phyloP scores from a whole-genome alignment of 2,329 filamentous ascomycete species.

The Thielaviopsis populi region DNA sequence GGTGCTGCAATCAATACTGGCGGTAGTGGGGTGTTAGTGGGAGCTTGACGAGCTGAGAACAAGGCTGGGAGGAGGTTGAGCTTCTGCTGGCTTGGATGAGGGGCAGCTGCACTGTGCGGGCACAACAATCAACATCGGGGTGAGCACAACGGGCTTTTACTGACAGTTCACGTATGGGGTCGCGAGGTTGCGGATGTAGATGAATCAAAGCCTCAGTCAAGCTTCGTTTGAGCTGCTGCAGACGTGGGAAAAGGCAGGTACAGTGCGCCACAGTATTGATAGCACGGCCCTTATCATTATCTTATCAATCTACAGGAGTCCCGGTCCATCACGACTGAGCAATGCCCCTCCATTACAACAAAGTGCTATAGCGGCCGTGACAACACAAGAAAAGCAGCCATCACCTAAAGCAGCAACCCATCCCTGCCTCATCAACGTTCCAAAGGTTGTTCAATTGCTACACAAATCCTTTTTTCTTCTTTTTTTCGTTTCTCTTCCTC shows the following conservation, averaged over 20 bases:
- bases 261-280: background rate
- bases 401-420: background rate
- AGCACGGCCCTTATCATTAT: conserved; percentile 11
- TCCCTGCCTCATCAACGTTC: background rate
- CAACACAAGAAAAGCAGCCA: background rate
- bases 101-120: background rate
- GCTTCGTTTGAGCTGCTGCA: background rate
- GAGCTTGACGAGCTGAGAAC: background rate
- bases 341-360: background rate
- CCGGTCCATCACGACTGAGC: background rate
- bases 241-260: background rate
- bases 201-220: background rate
- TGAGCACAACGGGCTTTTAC: background rate
- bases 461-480: background rate
- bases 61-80: background rate
- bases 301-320: conserved; percentile 16
- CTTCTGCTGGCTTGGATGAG: background rate
- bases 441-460: background rate
- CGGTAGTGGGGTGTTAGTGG: background rate
- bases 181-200: too few species aligned
- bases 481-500: background rate
- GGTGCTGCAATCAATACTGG: background rate
- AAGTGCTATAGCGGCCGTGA: background rate
- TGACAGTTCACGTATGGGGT: background rate
- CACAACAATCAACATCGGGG: background rate